Evolutionary conservation across 371 early-diverging fungal genomes (phyloP), one percentile per base, ranked within the genome.

Genomic region (Apophysomyces elegans): DNA sequence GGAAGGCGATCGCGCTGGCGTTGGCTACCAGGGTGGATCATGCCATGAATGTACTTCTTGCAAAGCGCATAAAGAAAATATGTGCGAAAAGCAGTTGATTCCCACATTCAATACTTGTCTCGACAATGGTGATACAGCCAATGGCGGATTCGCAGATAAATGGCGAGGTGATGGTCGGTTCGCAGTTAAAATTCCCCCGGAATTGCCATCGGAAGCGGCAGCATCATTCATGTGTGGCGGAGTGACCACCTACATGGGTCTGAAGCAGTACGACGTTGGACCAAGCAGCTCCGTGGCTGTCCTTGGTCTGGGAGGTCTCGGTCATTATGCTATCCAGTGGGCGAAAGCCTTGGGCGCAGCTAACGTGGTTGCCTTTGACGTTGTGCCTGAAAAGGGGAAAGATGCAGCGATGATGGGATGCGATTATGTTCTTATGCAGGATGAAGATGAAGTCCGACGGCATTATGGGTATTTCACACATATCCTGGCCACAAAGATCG

Each of bases 1-100:
- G 37, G 75, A 89, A 36, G 93, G 90, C 44, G 88, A 90, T 64
- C 58, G 83, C 16, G 92, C 90, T 41, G 93, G 93, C n/a, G 84
- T 86, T 26, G 90, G 90, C 37, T 83, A 81, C 56, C 84, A 86
- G 70, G 77, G 74, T 32, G 71, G 71, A 9, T 63, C 80, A 9
- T 85, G 86, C 43, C 50, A 47, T 7, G 37, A 72, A 7, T 81
- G 79, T 43, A 39, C 59, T 0, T 56, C 70, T 16, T 84, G 84
- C 64, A 68, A 65, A 9, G 43, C 13, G 1, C 74, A 72, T 13
- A 64, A 46, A 4, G 72, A 75, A 62, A 54, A 79, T 44, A 47
- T 86, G 21, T 68, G 71, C 43, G 68, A 79, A 16, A 85, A 80
- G 41, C 77, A 78, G 64, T 37, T 72, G 26, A 87, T 88, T 58